Base-by-base conservation (phyloP, 1,284 basidiomycete species). In the Ceratorhiza oryzae-sativae region DNA sequence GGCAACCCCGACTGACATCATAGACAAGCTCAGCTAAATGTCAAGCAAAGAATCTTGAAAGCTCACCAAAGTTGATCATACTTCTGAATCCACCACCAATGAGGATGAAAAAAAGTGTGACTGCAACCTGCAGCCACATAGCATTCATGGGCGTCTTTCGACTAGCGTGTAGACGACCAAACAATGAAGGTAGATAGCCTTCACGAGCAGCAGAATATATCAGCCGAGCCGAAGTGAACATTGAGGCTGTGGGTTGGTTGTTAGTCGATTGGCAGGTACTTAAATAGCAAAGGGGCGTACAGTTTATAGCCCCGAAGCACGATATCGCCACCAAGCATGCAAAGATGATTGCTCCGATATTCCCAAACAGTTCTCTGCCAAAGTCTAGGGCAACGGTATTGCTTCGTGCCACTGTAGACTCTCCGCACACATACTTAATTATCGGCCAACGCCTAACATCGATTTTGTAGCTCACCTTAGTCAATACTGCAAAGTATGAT, bases 321-420 rank as follows among this genome's bases (percentile, higher is more conserved):
- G 94, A 97, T 73, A 98, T 87, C 0, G 95, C 93, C 1, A 99
- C 97, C 83, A 96, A 88, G 73, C 87, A 84, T 0, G 95, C 94
- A 79, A 99, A 98, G 2, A 97, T 77, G 1, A 90, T 87, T 0
- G 93, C 95, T 23, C 97, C 97, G 13, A 91, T 80, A 4, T 90
- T 87, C 5, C 97, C 97, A 75, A 96, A 92, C 2, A 97, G 81
- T 0, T 88, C 89, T 70, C 90, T 86, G 1, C 97, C 97, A 77
- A 98, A 99, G 80, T 99, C 97, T 74, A 97, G 84, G 0, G 95
- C 96, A 20, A 98, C 94, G 0, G 96, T 98, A 76, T 98, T 98
- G 74, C 91, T 93, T 53, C 85, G 80, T n/a, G 85, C 86, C 15
- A 93, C 90, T 8, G 85, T 87, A 42, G 78, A 81, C 88, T 90